These are phyloP conservation scores for Skeletonema potamos DNA, from an alignment of 108 stramenopile genomes.

Conservation along the genomic window DNA sequence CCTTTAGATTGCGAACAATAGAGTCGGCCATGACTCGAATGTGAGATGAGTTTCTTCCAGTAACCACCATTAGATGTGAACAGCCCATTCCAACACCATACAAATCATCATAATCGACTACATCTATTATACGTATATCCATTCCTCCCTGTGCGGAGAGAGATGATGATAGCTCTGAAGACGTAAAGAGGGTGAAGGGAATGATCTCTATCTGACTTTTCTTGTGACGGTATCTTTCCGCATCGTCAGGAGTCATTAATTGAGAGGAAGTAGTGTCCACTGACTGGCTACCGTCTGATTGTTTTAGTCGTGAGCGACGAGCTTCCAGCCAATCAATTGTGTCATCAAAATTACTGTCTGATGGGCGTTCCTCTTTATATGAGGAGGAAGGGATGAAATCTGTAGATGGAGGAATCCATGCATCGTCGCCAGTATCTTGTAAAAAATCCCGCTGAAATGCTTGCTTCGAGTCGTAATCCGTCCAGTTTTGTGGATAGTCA, in stretches of 20 bases:
- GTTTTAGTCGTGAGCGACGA: constrained; percentile 47
- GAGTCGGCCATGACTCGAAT: constrained; percentile 58
- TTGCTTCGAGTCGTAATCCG: constrained; percentile 40
- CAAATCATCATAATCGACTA: constrained; percentile 39
- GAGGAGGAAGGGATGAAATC: constrained; percentile 31
- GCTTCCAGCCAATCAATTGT: constrained; percentile 74
- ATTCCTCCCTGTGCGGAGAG: constrained; percentile 59
- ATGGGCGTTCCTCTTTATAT: neutral
- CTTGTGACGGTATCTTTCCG: constrained; percentile 25
- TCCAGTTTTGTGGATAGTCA: constrained; percentile 38
- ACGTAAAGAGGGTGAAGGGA: constrained; percentile 56
- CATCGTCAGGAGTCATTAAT: constrained; percentile 45
- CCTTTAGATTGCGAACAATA: constrained; percentile 70
- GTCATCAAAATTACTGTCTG: constrained; percentile 10
- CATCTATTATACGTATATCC: constrained; percentile 50
- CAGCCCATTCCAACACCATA: constrained; percentile 36
- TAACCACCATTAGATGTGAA: constrained; percentile 47
- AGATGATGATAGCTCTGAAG: constrained; percentile 57
- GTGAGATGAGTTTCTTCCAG: constrained; percentile 48
- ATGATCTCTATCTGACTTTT: constrained; percentile 55
- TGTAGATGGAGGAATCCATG: constrained; percentile 22
- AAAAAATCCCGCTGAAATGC: constrained; percentile 48
- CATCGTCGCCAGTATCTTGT: constrained; percentile 27
- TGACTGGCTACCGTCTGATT: neutral
- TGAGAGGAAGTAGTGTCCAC: constrained; percentile 21